phyloP scores from a whole-genome alignment of 2,329 filamentous ascomycete genomes.

The Nemania sp. region DNA sequence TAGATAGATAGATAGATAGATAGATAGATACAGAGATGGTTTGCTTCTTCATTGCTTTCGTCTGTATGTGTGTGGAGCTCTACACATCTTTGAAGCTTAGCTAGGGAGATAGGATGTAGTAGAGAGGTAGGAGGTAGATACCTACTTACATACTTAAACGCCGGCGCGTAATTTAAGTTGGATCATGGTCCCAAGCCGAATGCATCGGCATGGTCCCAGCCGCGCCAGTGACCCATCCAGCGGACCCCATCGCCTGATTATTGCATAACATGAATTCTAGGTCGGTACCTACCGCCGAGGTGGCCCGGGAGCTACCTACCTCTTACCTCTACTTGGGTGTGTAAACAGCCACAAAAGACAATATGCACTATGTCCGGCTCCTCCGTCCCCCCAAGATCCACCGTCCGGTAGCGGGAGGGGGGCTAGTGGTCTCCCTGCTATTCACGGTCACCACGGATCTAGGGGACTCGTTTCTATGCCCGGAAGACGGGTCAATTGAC shows the following conservation, averaged over 20 bases:
- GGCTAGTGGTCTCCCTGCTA: slow-evolving; percentile 53
- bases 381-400: slow-evolving; percentile 60
- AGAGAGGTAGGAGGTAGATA: too few species aligned
- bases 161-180: background rate
- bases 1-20: too few species aligned
- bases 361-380: slow-evolving; percentile 70
- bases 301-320: background rate
- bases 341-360: background rate
- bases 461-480: slow-evolving; percentile 66
- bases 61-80: too few species aligned
- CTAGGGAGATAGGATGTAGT: too few species aligned
- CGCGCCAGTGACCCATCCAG: background rate
- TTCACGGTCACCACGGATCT: slow-evolving; percentile 70
- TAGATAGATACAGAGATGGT: too few species aligned
- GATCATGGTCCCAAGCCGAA: background rate
- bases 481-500: slow-evolving; percentile 58
- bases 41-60: too few species aligned
- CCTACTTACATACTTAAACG: background rate
- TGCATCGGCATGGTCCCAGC: too few species aligned
- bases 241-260: background rate
- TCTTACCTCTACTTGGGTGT: background rate
- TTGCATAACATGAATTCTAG: too few species aligned
- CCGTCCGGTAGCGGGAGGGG: slow-evolving; percentile 29
- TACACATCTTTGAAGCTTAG: too few species aligned
- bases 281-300: too few species aligned